A percentile compares a stretch with the other conserved stretches of the same genome.
Conservation (phyloP, 2,329 filamentous ascomycete species). For the Saccharata proteae region DNA sequence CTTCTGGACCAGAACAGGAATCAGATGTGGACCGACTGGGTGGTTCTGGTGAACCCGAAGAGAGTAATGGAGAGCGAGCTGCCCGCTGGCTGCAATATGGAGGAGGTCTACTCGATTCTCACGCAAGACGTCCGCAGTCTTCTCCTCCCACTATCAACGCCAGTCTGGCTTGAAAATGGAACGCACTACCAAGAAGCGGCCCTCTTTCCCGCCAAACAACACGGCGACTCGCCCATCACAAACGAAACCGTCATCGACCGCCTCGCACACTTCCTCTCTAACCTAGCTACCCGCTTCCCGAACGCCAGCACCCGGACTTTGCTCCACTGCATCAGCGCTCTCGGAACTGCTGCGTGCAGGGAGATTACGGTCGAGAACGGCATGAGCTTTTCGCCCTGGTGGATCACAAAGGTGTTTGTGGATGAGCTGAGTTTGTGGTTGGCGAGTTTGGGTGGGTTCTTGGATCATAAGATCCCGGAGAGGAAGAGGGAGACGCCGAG, state of each 20-base stretch:
- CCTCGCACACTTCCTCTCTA: slow-evolving; percentile 62
- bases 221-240: slow-evolving; percentile 7
- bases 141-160: slow-evolving; percentile 54
- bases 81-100: slow-evolving; percentile 38
- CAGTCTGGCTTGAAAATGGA: slow-evolving; percentile 50
- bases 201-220: slow-evolving; percentile 5
- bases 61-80: slow-evolving; percentile 45
- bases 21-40: slow-evolving; percentile 92
- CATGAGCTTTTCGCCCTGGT: slow-evolving; percentile 80
- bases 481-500: slow-evolving; percentile 22
- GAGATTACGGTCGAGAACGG: slow-evolving; percentile 70
- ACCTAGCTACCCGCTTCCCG: slow-evolving; percentile 58
- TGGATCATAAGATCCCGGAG: slow-evolving; percentile 37
- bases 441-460: slow-evolving; percentile 80
- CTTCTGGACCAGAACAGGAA: slow-evolving; percentile 80
- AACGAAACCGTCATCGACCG: slow-evolving; percentile 55
- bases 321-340: slow-evolving; percentile 61
- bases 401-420: slow-evolving; percentile 90
- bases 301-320: slow-evolving; percentile 61
- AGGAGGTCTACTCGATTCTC: slow-evolving; percentile 44
- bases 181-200: slow-evolving; percentile 29
- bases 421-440: slow-evolving; percentile 91
- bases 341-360: slow-evolving; percentile 66
- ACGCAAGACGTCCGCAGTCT: slow-evolving; percentile 54
- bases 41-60: slow-evolving; percentile 47